A percentile compares a stretch with the other conserved stretches of the same genome.
phyloP scores from a whole-genome alignment of 805 yeast genomes.

The Hanseniaspora taiwanica region DNA sequence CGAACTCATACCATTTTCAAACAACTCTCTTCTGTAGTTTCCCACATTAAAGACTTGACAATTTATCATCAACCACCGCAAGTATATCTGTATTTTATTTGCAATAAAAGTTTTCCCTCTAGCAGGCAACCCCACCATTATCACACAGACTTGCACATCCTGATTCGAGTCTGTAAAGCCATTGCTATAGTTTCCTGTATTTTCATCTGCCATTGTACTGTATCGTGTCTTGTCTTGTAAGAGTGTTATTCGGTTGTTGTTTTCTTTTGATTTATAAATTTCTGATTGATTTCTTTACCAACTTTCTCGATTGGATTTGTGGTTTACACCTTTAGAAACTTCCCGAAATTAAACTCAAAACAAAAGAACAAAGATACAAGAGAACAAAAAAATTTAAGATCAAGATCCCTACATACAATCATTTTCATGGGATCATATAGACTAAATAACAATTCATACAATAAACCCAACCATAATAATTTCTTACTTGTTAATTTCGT shows the following conservation, averaged over 20 bases:
- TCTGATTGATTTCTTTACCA: too few species aligned
- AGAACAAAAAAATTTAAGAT: too few species aligned
- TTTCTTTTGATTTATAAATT: background rate
- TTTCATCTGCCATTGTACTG: background rate
- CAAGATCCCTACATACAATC: too few species aligned
- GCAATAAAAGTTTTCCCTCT: slow-evolving; percentile 93
- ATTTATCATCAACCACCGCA: slow-evolving; percentile 81
- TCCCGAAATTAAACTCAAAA: too few species aligned
- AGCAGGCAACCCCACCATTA: slow-evolving; percentile 81
- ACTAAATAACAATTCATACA: too few species aligned
- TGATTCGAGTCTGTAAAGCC: slow-evolving; percentile 29
- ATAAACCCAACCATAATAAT: too few species aligned
- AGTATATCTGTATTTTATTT: slow-evolving; percentile 82
- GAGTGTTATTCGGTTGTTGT: too few species aligned
- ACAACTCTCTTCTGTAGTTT: slow-evolving; percentile 49
- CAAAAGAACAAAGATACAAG: too few species aligned
- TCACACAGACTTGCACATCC: slow-evolving; percentile 68
- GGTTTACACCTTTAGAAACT: too few species aligned
- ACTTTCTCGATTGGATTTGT: too few species aligned
- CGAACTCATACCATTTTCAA: background rate
- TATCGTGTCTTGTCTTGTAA: background rate
- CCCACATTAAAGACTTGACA: slow-evolving; percentile 89
- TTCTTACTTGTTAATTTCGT: too few species aligned
- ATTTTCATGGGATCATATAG: too few species aligned
- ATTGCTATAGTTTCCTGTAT: slow-evolving; percentile 15